A percentile compares a stretch with the other conserved stretches of the same genome.
These are phyloP conservation scores for Immersiella caudata DNA, from an alignment of 495 filamentous ascomycete genomes.

Conservation along the genomic window DNA sequence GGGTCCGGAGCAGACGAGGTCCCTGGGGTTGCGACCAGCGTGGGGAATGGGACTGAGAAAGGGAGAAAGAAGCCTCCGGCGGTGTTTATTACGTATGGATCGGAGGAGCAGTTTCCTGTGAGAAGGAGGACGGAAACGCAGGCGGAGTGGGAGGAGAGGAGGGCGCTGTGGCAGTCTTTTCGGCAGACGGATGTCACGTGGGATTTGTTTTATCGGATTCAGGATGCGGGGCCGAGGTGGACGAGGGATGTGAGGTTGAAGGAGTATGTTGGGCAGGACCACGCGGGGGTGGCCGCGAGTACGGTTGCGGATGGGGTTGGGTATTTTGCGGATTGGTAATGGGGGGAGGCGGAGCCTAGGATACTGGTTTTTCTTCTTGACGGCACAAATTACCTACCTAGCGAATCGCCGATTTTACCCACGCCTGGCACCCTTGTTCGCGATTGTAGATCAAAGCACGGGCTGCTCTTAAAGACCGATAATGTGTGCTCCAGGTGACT, in stretches of 20 bases:
- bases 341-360: too few relatives aligned
- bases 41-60: not conserved
- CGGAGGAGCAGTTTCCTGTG: conserved; percentile 23
- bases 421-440: too few relatives aligned
- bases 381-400: too few relatives aligned
- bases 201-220: conserved; percentile 23
- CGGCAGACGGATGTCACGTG: conserved; percentile 14
- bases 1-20: conserved; percentile 20
- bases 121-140: conserved; percentile 27
- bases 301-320: conserved; percentile 27
- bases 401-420: too few relatives aligned
- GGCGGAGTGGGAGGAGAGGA: conserved; percentile 19
- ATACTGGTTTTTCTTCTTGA: too few relatives aligned
- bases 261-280: conserved; percentile 28
- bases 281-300: conserved; percentile 21
- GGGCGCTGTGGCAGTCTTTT: conserved; percentile 8
- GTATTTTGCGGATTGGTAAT: conserved; percentile 31
- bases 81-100: conserved; percentile 24
- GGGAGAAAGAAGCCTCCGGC: conserved; percentile 14
- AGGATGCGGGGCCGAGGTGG: conserved; percentile 15
- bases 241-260: conserved; percentile 27
- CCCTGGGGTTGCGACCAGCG: too few relatives aligned
- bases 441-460: too few relatives aligned
- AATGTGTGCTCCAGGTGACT: too few relatives aligned
- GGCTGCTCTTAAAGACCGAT: too few relatives aligned